phyloP scores from a whole-genome alignment of 148 eudicot genomes.

The Camellia sinensis region DNA sequence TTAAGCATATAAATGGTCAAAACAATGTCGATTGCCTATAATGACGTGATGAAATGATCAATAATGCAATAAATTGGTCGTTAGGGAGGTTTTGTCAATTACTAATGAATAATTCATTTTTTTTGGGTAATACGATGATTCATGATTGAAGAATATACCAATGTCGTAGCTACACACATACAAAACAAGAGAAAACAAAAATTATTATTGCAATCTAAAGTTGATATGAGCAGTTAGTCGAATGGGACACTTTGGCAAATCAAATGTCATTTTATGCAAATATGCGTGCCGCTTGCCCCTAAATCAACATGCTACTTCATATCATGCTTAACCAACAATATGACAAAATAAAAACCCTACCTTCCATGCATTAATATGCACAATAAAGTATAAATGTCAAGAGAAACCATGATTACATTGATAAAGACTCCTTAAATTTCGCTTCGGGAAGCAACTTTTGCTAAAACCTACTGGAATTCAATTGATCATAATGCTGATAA shows the following conservation, averaged over 20 bases:
- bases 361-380: background rate
- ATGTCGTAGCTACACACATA: background rate
- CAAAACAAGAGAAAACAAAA: background rate
- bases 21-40: background rate
- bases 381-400: background rate
- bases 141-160: background rate
- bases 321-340: background rate
- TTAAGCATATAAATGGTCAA: background rate
- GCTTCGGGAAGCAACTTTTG: background rate
- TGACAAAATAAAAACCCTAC: background rate
- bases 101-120: background rate
- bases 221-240: background rate
- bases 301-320: background rate
- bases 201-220: background rate
- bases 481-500: background rate
- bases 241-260: background rate
- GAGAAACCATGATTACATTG: background rate
- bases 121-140: background rate
- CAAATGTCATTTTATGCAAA: background rate
- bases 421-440: background rate
- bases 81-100: background rate
- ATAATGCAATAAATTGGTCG: background rate
- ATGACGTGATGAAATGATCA: background rate
- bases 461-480: background rate
- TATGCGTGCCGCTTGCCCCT: background rate